Conservation (phyloP, 139 green algal species). For the Chlorella sp. region DNA sequence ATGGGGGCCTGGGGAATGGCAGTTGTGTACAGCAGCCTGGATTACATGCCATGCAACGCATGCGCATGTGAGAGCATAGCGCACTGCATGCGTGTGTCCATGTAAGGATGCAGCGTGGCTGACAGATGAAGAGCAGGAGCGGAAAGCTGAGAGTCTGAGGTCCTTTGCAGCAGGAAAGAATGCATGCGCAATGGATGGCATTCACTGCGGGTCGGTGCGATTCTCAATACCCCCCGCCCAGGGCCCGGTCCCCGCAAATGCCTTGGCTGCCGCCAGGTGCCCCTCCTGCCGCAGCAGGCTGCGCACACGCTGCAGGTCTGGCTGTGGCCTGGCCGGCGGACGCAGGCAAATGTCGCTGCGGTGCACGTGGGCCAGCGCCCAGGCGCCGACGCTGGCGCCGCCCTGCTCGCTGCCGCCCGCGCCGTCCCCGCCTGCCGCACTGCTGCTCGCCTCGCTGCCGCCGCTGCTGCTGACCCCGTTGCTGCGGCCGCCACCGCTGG, state of each 20-base stretch:
- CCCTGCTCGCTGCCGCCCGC: neutral
- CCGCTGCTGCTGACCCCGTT: neutral
- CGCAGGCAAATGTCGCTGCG: conserved; percentile 19
- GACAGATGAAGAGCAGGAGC: no score
- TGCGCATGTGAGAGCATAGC: no score
- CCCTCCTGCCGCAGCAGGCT: conserved; percentile 35
- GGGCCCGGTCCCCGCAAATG: neutral
- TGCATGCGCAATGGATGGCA: no score
- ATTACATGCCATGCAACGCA: no score
- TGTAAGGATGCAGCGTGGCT: no score
- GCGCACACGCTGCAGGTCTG: conserved; percentile 19
- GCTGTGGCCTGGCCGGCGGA: conserved; percentile 4
- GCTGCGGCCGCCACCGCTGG: conserved; percentile 1
- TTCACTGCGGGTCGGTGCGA: conserved; percentile 14
- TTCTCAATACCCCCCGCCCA: conserved; percentile 23
- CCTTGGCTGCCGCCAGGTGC: conserved; percentile 22
- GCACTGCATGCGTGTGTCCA: no score
- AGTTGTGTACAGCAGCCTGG: no score
- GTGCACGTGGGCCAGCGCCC: conserved; percentile 24
- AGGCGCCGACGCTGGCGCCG: neutral
- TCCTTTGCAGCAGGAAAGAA: no score
- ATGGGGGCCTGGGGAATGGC: no score
- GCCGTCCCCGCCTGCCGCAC: neutral
- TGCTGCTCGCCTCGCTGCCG: neutral
- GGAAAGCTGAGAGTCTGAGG: no score